phyloP scores from a whole-genome alignment of 2,329 filamentous ascomycete genomes.

The Talaromyces sp. region DNA sequence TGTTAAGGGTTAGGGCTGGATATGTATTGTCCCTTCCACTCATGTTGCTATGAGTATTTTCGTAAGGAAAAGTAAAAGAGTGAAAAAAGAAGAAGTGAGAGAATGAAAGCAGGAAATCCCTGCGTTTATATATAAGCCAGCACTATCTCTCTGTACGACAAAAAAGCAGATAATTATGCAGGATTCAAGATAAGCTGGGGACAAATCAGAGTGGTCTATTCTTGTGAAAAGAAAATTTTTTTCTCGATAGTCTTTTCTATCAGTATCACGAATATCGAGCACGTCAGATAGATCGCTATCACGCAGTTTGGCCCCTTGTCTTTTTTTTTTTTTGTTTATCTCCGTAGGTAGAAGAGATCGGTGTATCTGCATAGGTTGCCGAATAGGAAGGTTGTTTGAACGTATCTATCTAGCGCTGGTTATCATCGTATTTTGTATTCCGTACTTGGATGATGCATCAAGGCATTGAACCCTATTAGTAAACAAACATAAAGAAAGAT shows the following conservation, averaged over 20 bases:
- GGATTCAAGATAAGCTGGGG: too few relatives aligned
- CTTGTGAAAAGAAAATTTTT: not conserved
- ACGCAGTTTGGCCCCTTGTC: not conserved
- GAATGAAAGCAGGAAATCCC: not conserved
- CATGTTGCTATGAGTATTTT: too few relatives aligned
- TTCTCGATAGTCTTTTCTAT: not conserved
- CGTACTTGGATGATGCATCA: too few relatives aligned
- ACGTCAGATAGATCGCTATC: conserved; percentile 1
- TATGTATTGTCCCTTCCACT: not conserved
- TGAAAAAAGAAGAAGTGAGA: too few relatives aligned
- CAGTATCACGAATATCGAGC: not conserved
- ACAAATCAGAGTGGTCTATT: too few relatives aligned
- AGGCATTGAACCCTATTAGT: too few relatives aligned
- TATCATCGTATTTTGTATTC: not conserved
- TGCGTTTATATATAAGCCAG: not conserved
- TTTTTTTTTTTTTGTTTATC: not conserved
- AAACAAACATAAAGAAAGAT: too few relatives aligned
- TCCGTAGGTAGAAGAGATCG: not conserved
- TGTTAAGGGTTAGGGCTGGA: not conserved
- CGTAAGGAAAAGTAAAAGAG: not conserved
- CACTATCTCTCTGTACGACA: not conserved
- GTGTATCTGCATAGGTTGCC: not conserved
- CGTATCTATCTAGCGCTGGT: not conserved
- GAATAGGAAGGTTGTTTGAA: not conserved
- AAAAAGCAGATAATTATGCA: not conserved